Percentiles rank a stretch among this genome's conserved stretches.
Evolutionary conservation across 225 moss, liverwort and hornwort species (phyloP).

Genomic region (Straminergon stramineum): DNA sequence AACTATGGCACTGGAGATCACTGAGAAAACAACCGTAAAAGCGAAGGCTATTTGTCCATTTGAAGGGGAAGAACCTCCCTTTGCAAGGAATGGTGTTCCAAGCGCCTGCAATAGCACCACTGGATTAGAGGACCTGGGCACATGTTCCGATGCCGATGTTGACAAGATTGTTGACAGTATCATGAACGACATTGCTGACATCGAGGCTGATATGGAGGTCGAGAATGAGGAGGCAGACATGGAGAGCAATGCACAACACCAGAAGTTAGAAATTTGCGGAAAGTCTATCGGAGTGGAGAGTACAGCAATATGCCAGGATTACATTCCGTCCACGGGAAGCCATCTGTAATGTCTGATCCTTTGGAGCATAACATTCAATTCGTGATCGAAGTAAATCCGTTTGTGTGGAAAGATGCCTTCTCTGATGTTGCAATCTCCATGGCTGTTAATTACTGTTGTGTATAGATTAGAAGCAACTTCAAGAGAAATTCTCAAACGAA

Average conservation of each 20-base stretch:
- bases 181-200: slow-evolving; percentile 14
- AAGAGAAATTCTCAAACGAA: neutral
- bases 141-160: neutral
- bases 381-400: neutral
- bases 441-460: neutral
- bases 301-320: neutral
- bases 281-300: neutral
- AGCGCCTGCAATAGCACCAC: neutral
- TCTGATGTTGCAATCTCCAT: neutral
- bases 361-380: neutral
- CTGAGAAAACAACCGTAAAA: neutral
- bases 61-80: neutral
- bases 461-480: neutral
- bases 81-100: neutral
- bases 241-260: neutral
- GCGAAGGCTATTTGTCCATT: neutral
- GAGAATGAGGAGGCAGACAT: neutral
- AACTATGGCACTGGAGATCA: neutral
- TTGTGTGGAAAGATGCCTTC: neutral
- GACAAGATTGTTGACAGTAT: slow-evolving; percentile 8
- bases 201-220: neutral
- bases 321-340: neutral
- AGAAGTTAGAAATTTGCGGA: no score
- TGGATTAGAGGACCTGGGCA: neutral
- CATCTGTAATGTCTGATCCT: neutral